phyloP scores from a whole-genome alignment of 73 alveolate species.

The Paramecium bursaria region DNA sequence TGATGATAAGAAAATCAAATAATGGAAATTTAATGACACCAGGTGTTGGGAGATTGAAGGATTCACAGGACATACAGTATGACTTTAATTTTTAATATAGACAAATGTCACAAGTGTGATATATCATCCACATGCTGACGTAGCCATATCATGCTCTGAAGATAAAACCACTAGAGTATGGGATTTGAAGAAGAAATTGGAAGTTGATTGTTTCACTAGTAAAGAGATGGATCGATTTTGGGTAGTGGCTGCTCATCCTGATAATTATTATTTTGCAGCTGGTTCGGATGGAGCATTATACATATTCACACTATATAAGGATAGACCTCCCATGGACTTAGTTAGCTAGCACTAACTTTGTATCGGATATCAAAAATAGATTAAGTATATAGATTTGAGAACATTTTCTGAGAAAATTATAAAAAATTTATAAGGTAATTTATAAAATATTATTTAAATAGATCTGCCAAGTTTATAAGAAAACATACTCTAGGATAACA shows the following conservation, averaged over 20 bases:
- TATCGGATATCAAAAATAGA: conserved; percentile 71
- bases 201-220: conserved; percentile 77
- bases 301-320: conserved; percentile 88
- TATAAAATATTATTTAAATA: no score
- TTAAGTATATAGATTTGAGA: conserved; percentile 48
- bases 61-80: conserved; percentile 86
- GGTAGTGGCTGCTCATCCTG: conserved; percentile 90
- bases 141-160: conserved; percentile 87
- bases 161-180: conserved; percentile 93
- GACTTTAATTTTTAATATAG: neutral
- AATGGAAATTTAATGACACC: conserved; percentile 91
- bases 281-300: conserved; percentile 93
- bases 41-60: conserved; percentile 93
- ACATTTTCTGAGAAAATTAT: neutral
- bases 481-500: conserved; percentile 72
- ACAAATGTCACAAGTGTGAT: conserved; percentile 92
- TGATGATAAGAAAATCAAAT: conserved; percentile 90
- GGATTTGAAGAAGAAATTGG: conserved; percentile 90
- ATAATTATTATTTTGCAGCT: conserved; percentile 88
- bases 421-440: conserved; percentile 55
- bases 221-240: conserved; percentile 96
- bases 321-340: conserved; percentile 80
- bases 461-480: conserved; percentile 59
- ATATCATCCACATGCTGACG: conserved; percentile 93
- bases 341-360: conserved; percentile 67